phyloP scores from a whole-genome alignment of 352 stramenopile species.

The Globisporangium takayamanum region DNA sequence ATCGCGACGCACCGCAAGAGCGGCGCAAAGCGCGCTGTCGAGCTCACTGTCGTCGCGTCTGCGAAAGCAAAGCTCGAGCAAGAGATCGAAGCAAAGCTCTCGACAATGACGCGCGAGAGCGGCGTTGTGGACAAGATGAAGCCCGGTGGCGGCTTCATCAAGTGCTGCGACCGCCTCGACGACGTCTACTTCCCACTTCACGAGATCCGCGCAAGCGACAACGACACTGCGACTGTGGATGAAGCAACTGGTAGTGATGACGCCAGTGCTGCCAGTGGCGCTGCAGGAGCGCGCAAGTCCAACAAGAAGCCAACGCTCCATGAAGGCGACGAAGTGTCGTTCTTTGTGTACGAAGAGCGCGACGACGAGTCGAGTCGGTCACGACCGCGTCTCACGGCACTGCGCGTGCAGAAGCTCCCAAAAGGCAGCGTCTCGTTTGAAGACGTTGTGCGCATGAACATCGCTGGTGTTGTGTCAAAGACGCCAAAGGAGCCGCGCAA shows the following conservation, averaged over 20 bases:
- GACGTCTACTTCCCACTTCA: conserved; percentile 73
- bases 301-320: conserved; percentile 20
- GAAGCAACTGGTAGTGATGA: conserved; percentile 4
- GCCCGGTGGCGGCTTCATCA: conserved; percentile 58
- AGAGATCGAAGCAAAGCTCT: conserved; percentile 62
- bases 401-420: conserved; percentile 62
- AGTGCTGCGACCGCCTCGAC: conserved; percentile 56
- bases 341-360: conserved; percentile 69
- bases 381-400: conserved; percentile 38
- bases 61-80: conserved; percentile 57
- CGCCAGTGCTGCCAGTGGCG: conserved; percentile 8
- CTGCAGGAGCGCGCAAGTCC: conserved; percentile 11
- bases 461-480: conserved; percentile 57
- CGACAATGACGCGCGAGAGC: conserved; percentile 42
- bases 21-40: conserved; percentile 54
- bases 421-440: conserved; percentile 59
- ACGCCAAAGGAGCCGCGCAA: conserved; percentile 61
- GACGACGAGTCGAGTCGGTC: conserved; percentile 34
- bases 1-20: conserved; percentile 68
- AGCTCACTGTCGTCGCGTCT: conserved; percentile 49
- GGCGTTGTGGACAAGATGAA: conserved; percentile 62
- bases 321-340: conserved; percentile 71
- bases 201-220: conserved; percentile 34
- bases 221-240: conserved; percentile 13
- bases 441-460: conserved; percentile 41